Percentiles rank a stretch among this genome's conserved stretches.
Conservation (phyloP, 2,329 filamentous ascomycete species). For the Orbilia oligospora region DNA sequence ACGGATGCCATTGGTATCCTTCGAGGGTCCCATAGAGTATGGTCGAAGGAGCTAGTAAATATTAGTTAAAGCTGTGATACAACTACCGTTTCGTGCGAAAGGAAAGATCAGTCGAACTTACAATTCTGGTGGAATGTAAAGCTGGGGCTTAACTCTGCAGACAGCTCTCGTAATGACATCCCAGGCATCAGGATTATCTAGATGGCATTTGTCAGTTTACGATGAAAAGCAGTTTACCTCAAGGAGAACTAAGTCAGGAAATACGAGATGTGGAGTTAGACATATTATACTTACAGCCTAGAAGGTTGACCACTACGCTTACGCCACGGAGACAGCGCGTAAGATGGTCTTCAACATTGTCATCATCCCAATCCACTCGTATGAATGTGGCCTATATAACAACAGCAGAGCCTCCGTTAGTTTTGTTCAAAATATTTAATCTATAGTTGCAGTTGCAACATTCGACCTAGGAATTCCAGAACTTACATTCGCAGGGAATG, state of each 20-base stretch:
- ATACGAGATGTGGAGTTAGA: slow-evolving; percentile 31
- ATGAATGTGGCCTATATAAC: slow-evolving; percentile 55
- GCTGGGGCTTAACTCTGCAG: slow-evolving; percentile 53
- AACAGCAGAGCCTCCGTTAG: slow-evolving; percentile 28
- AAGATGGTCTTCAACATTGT: slow-evolving; percentile 55
- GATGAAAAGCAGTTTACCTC: not conserved
- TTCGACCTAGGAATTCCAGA: slow-evolving; percentile 5
- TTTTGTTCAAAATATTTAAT: slow-evolving; percentile 7
- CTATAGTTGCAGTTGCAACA: not conserved
- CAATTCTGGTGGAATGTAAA: slow-evolving; percentile 60
- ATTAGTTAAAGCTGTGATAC: slow-evolving; percentile 31
- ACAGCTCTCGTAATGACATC: slow-evolving; percentile 53
- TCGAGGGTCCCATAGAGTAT: slow-evolving; percentile 51
- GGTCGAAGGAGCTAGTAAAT: slow-evolving; percentile 52
- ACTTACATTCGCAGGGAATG: slow-evolving; percentile 45
- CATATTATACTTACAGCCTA: slow-evolving; percentile 52
- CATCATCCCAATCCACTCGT: slow-evolving; percentile 57
- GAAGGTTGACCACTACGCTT: slow-evolving; percentile 57
- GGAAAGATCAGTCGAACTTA: slow-evolving; percentile 39
- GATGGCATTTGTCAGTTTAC: slow-evolving; percentile 49
- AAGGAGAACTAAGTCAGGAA: slow-evolving; percentile 11
- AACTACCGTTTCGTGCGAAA: slow-evolving; percentile 29
- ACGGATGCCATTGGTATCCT: slow-evolving; percentile 53
- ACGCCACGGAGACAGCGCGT: slow-evolving; percentile 48
- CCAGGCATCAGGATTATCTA: slow-evolving; percentile 58